Evolutionary conservation across 2,329 filamentous ascomycete species (phyloP).

Genomic region (Pseudocercospora musae): DNA sequence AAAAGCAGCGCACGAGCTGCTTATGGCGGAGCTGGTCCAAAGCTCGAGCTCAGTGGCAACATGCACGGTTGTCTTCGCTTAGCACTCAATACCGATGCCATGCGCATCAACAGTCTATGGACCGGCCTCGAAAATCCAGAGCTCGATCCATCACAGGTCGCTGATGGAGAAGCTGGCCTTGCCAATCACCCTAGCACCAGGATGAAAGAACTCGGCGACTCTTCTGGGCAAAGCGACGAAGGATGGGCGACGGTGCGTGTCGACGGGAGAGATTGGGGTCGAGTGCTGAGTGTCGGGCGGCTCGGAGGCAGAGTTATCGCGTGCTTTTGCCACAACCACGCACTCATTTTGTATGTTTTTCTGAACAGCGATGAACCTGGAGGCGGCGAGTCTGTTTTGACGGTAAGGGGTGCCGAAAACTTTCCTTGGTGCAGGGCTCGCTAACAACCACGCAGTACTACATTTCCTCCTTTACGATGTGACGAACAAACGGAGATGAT

Average conservation of each 20-base stretch:
- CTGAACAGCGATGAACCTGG: conserved; percentile 67
- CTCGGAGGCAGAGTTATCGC: conserved; percentile 90
- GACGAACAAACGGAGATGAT: not conserved
- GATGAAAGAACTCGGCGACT: conserved; percentile 60
- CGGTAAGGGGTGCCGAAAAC: conserved; percentile 50
- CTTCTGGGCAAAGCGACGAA: conserved; percentile 66
- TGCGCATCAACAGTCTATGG: conserved; percentile 85
- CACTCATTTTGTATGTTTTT: conserved; percentile 79
- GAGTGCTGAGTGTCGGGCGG: conserved; percentile 86
- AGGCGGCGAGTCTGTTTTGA: conserved; percentile 70
- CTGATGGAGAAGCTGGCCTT: conserved; percentile 61
- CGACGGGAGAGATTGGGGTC: conserved; percentile 91
- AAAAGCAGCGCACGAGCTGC: conserved; percentile 40
- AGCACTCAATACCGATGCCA: conserved; percentile 75
- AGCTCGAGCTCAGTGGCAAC: conserved; percentile 84
- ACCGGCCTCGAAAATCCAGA: conserved; percentile 80
- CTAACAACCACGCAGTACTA: conserved; percentile 49
- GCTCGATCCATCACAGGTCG: conserved; percentile 73
- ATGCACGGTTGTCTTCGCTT: conserved; percentile 87
- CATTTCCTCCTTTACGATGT: conserved; percentile 50
- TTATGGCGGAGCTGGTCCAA: conserved; percentile 45
- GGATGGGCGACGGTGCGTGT: conserved; percentile 87
- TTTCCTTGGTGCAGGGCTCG: not conserved
- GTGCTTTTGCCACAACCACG: conserved; percentile 78
- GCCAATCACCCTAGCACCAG: conserved; percentile 77